phyloP scores from a whole-genome alignment of 2,329 filamentous ascomycete genomes.

The Hypoxylon sp. region DNA sequence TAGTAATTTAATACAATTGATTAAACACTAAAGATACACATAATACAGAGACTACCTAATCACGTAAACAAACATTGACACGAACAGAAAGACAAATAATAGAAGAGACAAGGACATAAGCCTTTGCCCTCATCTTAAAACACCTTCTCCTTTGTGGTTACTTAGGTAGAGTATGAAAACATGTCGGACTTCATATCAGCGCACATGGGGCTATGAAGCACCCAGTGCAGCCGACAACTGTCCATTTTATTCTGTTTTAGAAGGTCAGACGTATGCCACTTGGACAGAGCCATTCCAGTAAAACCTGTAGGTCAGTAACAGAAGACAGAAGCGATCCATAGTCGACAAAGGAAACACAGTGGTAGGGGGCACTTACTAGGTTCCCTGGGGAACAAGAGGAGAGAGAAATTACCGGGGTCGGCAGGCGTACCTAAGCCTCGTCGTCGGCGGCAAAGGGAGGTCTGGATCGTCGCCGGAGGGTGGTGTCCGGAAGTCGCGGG shows the following conservation, averaged over 20 bases:
- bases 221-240: neutral
- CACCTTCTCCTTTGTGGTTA: neutral
- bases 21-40: neutral
- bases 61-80: neutral
- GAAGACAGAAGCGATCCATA: neutral
- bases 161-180: neutral
- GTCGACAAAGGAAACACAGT: neutral
- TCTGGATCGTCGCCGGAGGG: conserved; percentile 10
- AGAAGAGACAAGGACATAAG: neutral
- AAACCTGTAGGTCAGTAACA: neutral
- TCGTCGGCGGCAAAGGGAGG: conserved; percentile 16
- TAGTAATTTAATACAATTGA: neutral
- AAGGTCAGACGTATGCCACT: neutral
- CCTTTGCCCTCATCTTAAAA: neutral
- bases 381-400: neutral
- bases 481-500: conserved; percentile 19
- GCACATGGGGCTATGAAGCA: neutral
- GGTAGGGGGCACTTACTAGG: neutral
- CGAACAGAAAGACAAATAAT: neutral
- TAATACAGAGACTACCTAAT: neutral
- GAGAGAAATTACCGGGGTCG: neutral
- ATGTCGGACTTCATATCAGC: conserved; percentile 10
- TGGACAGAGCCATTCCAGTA: neutral
- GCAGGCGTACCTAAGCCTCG: conserved; percentile 20
- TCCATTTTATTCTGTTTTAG: conserved; percentile 14